Base-by-base conservation (phyloP, 176 grass and related monocot genomes). In the Stipa capillata region DNA sequence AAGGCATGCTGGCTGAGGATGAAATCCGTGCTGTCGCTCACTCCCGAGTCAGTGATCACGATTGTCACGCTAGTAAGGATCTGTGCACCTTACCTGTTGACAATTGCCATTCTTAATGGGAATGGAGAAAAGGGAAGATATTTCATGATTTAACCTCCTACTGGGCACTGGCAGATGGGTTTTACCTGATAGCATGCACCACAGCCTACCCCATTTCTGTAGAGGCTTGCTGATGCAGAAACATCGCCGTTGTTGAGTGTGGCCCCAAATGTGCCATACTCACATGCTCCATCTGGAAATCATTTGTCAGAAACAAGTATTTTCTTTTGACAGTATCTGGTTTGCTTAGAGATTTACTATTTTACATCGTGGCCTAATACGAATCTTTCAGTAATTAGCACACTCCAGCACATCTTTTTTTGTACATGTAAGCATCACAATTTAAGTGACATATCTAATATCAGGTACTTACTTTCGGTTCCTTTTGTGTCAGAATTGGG, bases 171-270 rank as follows among this genome's bases (percentile, higher is more conserved):
- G 39, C 6, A 15, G 59, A 41, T 80, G 51, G 45, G 41, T 58
- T 20, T 60, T 43, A 92, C 93, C 82, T 92, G 82, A 71, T 90
- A 97, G 89, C 89, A 95, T 71, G 84, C 78, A 35, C 87, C 87
- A 50, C 87, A 92, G 18, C 93, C 93, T 41, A 92, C 81, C 27
- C 92, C 89, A 39, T 92, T 80, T 58, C 89, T 89, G 81, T 95
- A 96, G 4, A 91, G 87, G 58, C 77, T 88, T 51, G 79, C 81
- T 35, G 82, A 84, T 29, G 93, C 87, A 11, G 93, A 87, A 55
- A 92, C 85, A 65, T 97, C 41, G 5, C 73, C 86, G 6, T 78
- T 74, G 68, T 91, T 89, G 20, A 92, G 79, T 51, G 84, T 85
- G 15, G 93, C 90, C 20, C 84, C 85, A 40, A 88, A 85, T 42